Conservation (phyloP, 352 stramenopile genomes). For the Pythium graminicola region DNA sequence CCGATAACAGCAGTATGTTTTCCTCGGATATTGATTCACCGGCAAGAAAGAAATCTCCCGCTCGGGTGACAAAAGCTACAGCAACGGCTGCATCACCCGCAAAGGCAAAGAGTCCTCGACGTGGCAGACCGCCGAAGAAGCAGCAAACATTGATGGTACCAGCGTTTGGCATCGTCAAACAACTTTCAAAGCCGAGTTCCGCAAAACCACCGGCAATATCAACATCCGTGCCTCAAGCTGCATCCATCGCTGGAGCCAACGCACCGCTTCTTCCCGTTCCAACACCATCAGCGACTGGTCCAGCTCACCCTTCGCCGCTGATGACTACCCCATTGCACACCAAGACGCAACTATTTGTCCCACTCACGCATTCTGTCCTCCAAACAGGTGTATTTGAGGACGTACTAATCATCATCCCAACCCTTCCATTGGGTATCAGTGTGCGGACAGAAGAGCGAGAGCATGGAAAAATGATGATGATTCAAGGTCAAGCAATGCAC, state of each 20-base stretch:
- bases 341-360: slow-evolving; percentile 17
- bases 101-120: slow-evolving; percentile 14
- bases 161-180: slow-evolving; percentile 19
- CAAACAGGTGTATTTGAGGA: slow-evolving; percentile 37
- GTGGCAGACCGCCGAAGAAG: slow-evolving; percentile 16
- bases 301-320: neutral
- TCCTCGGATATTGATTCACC: slow-evolving; percentile 19
- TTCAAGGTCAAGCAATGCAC: slow-evolving; percentile 6
- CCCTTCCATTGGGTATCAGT: slow-evolving; percentile 48
- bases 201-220: neutral
- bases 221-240: neutral
- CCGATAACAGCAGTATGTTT: slow-evolving; percentile 23
- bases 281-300: neutral
- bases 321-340: slow-evolving; percentile 1
- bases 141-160: slow-evolving; percentile 20
- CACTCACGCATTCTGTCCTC: neutral
- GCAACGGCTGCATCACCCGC: slow-evolving; percentile 1
- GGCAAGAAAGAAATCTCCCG: slow-evolving; percentile 1
- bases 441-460: slow-evolving; percentile 22
- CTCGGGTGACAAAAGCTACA: neutral
- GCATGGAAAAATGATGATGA: slow-evolving; percentile 18
- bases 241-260: neutral
- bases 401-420: slow-evolving; percentile 52
- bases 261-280: neutral
- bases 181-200: slow-evolving; percentile 11